These are phyloP conservation scores for Cryptosporidium baileyi DNA, from an alignment of 169 alveolate species.

Conservation along the genomic window DNA sequence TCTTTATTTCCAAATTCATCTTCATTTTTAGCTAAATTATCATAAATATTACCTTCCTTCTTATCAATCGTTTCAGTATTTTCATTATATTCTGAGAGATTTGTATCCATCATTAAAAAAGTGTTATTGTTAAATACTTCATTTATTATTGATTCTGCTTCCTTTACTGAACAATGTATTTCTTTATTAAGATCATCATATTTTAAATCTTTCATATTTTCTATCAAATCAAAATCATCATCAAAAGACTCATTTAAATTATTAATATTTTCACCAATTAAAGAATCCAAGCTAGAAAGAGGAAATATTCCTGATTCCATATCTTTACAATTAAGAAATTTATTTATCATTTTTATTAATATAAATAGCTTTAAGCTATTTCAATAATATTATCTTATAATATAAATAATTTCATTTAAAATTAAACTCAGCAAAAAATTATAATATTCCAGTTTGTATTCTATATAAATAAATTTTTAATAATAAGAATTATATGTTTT, in stretches of 20 bases:
- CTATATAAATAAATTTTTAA: too few relatives aligned
- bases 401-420: too few relatives aligned
- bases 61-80: neutral
- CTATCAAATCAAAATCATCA: neutral
- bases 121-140: constrained; percentile 28
- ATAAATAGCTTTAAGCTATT: too few relatives aligned
- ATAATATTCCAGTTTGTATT: too few relatives aligned
- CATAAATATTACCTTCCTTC: neutral
- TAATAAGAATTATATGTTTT: too few relatives aligned
- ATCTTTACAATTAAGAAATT: too few relatives aligned
- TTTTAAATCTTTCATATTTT: neutral
- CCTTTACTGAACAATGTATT: neutral
- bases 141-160: constrained; percentile 19
- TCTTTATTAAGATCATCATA: neutral
- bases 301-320: constrained; percentile 19
- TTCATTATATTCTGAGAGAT: neutral
- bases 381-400: too few relatives aligned
- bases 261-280: constrained; percentile 3
- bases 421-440: too few relatives aligned
- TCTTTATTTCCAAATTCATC: neutral
- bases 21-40: neutral
- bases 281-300: neutral
- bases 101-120: constrained; percentile 17
- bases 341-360: too few relatives aligned
- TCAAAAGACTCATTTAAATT: neutral